phyloP scores from a whole-genome alignment of 78 protist genomes.

The Guillardia theta region DNA sequence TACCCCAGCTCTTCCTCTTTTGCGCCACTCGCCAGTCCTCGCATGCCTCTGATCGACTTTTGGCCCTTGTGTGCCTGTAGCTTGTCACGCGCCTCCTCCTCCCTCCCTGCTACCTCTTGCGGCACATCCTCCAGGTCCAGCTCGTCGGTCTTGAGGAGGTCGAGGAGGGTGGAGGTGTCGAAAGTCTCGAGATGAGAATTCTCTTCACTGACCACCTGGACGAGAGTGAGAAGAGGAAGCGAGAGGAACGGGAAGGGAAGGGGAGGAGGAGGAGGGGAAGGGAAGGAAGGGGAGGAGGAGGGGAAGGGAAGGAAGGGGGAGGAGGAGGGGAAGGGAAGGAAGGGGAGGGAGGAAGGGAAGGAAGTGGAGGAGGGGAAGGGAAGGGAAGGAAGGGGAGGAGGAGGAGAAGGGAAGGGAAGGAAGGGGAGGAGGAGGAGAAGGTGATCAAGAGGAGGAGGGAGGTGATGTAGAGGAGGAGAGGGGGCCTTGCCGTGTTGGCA shows the following conservation, averaged over 20 bases:
- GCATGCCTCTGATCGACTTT: neutral
- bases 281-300: neutral
- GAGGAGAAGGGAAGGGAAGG: neutral
- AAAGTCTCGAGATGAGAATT: neutral
- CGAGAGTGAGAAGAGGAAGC: neutral
- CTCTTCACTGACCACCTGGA: neutral
- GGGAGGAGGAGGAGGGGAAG: neutral
- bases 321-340: neutral
- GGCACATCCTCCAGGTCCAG: neutral
- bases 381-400: neutral
- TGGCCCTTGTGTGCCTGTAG: neutral
- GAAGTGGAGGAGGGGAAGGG: neutral
- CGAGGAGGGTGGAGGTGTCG: neutral
- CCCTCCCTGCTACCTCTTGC: neutral
- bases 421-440: neutral
- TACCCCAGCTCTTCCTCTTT: neutral
- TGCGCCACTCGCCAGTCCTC: neutral
- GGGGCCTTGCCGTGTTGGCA: slow-evolving; percentile 80
- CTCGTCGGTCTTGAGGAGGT: neutral
- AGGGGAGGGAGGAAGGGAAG: neutral
- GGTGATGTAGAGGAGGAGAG: too few species aligned
- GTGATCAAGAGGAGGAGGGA: neutral
- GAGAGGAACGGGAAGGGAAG: neutral
- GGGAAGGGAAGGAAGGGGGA: neutral
- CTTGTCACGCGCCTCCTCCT: neutral